Evolutionary conservation across 2,329 filamentous ascomycete species (phyloP), one percentile per base, ranked within the genome.

Genomic region (Amesomyces nigricolor): DNA sequence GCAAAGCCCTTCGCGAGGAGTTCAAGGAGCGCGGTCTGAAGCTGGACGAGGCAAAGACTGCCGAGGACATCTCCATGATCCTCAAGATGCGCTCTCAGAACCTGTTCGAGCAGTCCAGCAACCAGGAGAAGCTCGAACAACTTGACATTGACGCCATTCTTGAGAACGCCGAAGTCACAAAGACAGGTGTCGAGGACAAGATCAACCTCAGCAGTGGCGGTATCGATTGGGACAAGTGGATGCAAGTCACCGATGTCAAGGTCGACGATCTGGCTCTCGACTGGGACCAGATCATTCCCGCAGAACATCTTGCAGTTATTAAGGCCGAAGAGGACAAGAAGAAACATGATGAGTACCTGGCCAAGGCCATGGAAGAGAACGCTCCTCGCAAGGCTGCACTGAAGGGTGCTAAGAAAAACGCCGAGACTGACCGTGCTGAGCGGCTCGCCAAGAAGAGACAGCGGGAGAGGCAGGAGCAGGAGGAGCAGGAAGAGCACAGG

Each of bases 211-310:
- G 91, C 56, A 94, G 92, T 66, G 95, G 94, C 66, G 94, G 81
- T 53, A 84, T 84, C 47, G 81, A 84, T 63, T 84, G 94, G 74
- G 92, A 96, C 68, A 95, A 96, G 59, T 99, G 97, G 71, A 85
- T 99, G 75, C 91, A 97, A 67, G 95, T 96, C 66, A 96, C 94
- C 1, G 94, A 99, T 70, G 92, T 97, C 71, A 97, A 97, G 73
- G 88, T 97, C 22, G 89, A 97, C 57, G 80, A 84, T 49, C 75
- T 83, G 47, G 74, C 76, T 61, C 84, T 97, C 26, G 91, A 95
- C 63, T 99, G 94, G 94, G 94, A 99, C 65, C 88, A 97, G 62
- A 99, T 99, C 65, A 97, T 99, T 63, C 95, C 94, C 0, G 91
- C 91, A 57, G 91, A 96, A 7, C 86, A 96, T 65, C 80, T 99